phyloP scores from a whole-genome alignment of 169 alveolate species.

The Plasmodium inui region DNA sequence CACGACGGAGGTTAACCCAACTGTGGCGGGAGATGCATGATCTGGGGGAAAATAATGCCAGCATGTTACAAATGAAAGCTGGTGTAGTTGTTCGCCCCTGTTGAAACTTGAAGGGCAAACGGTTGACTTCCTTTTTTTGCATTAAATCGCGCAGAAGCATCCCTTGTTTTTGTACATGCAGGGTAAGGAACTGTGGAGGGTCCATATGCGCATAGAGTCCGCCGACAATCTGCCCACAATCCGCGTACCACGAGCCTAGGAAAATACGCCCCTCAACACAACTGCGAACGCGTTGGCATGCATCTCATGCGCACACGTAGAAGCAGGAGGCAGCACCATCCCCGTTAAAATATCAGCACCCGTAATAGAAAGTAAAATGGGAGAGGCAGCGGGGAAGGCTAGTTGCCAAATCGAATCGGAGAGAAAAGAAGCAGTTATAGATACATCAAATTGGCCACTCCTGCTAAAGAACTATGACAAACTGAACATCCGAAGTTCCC shows the following conservation, averaged over 20 bases:
- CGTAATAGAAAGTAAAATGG: neutral
- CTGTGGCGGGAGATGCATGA: neutral
- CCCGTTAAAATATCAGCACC: neutral
- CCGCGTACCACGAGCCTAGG: neutral
- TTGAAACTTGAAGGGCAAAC: neutral
- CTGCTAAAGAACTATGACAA: slow-evolving; percentile 94
- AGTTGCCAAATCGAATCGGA: slow-evolving; percentile 62
- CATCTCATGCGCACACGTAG: neutral
- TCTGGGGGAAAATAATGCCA: neutral
- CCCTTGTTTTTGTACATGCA: neutral
- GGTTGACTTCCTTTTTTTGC: neutral
- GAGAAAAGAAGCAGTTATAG: slow-evolving; percentile 63
- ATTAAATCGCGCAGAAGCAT: neutral
- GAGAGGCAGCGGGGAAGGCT: slow-evolving; percentile 24
- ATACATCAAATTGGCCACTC: slow-evolving; percentile 52
- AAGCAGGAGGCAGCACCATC: neutral
- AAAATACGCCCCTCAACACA: neutral
- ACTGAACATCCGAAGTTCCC: slow-evolving; percentile 97
- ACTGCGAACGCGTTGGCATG: neutral
- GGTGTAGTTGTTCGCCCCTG: neutral
- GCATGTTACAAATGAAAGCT: neutral
- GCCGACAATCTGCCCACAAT: neutral
- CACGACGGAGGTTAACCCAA: neutral
- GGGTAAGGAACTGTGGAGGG: neutral
- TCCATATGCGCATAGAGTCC: neutral